These are phyloP conservation scores for Hygrophorus russula DNA, from an alignment of 768 basidiomycete species.

Conservation along the genomic window DNA sequence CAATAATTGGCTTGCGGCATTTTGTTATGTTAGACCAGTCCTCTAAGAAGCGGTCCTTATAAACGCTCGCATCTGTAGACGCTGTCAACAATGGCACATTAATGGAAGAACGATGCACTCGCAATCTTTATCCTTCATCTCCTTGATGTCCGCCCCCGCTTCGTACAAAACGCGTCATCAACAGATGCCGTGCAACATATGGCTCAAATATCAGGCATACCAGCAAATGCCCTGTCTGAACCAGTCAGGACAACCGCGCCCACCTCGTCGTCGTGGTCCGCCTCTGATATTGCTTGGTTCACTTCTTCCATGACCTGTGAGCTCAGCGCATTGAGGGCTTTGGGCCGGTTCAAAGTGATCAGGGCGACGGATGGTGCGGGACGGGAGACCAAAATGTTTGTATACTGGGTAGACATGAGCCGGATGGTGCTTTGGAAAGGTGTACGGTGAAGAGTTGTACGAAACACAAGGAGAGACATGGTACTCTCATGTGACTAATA, in stretches of 20 bases:
- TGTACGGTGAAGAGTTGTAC: no score
- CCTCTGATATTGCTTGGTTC: constrained; percentile 60
- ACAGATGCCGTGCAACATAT: not conserved
- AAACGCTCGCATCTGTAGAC: constrained; percentile 68
- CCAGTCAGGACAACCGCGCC: constrained; percentile 90
- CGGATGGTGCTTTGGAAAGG: constrained; percentile 13
- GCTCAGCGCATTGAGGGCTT: constrained; percentile 81
- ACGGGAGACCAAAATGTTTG: constrained; percentile 56
- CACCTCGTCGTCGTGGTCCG: constrained; percentile 59
- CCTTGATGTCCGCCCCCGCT: constrained; percentile 98
- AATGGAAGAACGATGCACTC: constrained; percentile 15
- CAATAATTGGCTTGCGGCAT: constrained; percentile 88
- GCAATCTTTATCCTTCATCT: constrained; percentile 97
- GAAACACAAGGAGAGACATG: no score
- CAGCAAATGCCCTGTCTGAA: constrained; percentile 87
- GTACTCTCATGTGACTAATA: no score
- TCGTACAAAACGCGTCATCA: not conserved
- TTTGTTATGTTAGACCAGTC: constrained; percentile 68
- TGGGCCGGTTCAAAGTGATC: constrained; percentile 82
- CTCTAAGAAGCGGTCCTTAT: constrained; percentile 75
- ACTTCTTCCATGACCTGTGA: constrained; percentile 74
- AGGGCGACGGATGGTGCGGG: constrained; percentile 64
- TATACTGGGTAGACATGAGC: constrained; percentile 49
- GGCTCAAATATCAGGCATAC: constrained; percentile 29
- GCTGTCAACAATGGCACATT: not conserved